A percentile compares a stretch with the other conserved stretches of the same genome.
These are phyloP conservation scores for Fraxinus platypoda DNA, from an alignment of 305 asterid species.

Conservation along the genomic window DNA sequence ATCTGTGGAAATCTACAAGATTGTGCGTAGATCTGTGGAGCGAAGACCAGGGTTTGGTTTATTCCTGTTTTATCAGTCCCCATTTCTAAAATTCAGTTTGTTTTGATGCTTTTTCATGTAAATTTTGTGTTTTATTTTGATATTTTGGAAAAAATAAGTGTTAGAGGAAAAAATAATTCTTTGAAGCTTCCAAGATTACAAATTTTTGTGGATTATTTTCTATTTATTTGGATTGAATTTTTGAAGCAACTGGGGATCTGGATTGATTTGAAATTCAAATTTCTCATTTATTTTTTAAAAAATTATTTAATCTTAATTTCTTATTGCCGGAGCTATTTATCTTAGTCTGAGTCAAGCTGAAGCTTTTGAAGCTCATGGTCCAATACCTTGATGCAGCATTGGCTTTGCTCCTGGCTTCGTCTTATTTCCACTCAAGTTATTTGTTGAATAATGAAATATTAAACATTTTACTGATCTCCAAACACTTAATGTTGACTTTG, in stretches of 20 bases:
- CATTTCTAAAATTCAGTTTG: not conserved
- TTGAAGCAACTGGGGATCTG: not conserved
- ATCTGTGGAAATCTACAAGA: constrained; percentile 13
- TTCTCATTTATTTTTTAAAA: not conserved
- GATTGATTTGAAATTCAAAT: not conserved
- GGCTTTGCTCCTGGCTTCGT: not conserved
- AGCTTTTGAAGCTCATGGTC: constrained; percentile 22
- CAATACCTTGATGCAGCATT: not conserved
- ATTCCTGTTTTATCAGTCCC: not conserved
- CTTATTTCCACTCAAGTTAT: constrained; percentile 7
- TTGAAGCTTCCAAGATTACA: constrained; percentile 2
- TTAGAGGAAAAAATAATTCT: not conserved
- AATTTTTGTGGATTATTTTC: not conserved
- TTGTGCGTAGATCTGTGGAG: constrained; percentile 32
- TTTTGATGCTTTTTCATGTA: not conserved
- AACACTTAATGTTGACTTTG: not conserved
- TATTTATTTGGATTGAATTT: not conserved
- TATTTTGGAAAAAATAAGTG: not conserved
- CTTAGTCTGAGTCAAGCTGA: constrained; percentile 8
- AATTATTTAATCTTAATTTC: not conserved
- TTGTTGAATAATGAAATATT: not conserved
- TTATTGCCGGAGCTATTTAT: constrained; percentile 7
- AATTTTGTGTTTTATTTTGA: not conserved
- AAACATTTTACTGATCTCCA: not conserved
- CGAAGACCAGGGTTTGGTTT: constrained; percentile 8